A percentile compares a stretch with the other conserved stretches of the same genome.
phyloP scores from a whole-genome alignment of 306 rosid species.

The Begonia peltatifolia region DNA sequence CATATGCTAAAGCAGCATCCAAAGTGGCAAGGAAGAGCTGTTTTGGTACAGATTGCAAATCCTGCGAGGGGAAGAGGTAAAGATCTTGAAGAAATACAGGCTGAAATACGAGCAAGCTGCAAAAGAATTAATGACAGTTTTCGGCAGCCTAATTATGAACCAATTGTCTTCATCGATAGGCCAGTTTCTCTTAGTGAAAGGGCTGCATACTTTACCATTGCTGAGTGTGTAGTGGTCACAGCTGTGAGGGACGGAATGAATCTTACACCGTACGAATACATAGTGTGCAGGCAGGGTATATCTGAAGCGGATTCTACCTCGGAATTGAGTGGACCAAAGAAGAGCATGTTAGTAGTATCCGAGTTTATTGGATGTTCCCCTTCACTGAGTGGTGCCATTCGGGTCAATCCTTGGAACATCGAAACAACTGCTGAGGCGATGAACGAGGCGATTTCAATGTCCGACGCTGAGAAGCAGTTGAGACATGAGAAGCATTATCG shows the following conservation, averaged over 20 bases:
- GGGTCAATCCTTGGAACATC: conserved; percentile 57
- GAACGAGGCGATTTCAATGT: conserved; percentile 50
- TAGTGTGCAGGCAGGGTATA: conserved; percentile 55
- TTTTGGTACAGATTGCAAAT: conserved; percentile 41
- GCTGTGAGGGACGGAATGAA: conserved; percentile 67
- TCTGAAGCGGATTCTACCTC: conserved; percentile 16
- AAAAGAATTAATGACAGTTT: conserved; percentile 30
- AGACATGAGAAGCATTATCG: conserved; percentile 58
- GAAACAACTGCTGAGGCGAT: conserved; percentile 55
- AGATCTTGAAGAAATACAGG: conserved; percentile 47
- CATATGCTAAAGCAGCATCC: conserved; percentile 48
- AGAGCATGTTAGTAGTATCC: conserved; percentile 54
- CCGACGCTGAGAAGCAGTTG: conserved; percentile 44
- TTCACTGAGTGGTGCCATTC: conserved; percentile 58
- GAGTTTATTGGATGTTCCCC: conserved; percentile 67
- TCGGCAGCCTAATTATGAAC: conserved; percentile 31
- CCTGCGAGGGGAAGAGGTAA: conserved; percentile 53
- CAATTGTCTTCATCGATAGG: conserved; percentile 36
- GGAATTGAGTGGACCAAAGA: conserved; percentile 20
- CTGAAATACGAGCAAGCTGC: conserved; percentile 26
- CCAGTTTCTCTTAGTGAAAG: conserved; percentile 38
- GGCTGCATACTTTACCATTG: conserved; percentile 34
- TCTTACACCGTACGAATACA: conserved; percentile 49
- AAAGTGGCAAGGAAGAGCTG: conserved; percentile 39
- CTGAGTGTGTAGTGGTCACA: conserved; percentile 46